Evolutionary conservation across 176 grass and related monocot genomes (phyloP).

Genomic region (Rhynchospora tenuis): DNA sequence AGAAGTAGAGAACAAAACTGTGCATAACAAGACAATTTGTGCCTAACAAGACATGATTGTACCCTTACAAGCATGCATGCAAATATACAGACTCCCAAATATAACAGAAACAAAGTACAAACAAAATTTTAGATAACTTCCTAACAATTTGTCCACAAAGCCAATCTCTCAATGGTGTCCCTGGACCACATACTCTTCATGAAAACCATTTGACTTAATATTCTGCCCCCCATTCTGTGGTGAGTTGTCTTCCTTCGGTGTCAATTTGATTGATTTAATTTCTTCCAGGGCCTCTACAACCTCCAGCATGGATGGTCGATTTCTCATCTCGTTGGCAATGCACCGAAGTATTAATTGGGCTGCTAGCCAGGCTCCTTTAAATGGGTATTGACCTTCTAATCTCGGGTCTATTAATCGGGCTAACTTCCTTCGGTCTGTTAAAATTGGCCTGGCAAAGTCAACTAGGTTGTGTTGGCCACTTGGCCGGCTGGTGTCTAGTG

Average conservation of each 20-base stretch:
- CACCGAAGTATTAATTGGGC: constrained; percentile 55
- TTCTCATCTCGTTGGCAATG: constrained; percentile 45
- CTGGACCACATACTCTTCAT: not conserved
- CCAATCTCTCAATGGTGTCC: not conserved
- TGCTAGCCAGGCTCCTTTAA: constrained; percentile 37
- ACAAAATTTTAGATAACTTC: not conserved
- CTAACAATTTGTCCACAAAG: not conserved
- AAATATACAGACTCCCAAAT: not conserved
- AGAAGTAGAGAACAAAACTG: not conserved
- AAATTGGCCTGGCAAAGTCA: constrained; percentile 54
- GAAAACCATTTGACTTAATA: not conserved
- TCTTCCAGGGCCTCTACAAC: constrained; percentile 41
- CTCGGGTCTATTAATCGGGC: constrained; percentile 52
- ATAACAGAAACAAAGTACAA: not conserved
- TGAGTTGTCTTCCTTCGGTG: constrained; percentile 21
- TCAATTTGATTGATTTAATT: constrained; percentile 28
- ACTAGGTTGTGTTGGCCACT: constrained; percentile 46
- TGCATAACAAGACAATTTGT: no score
- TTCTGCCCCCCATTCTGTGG: not conserved
- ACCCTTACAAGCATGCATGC: not conserved
- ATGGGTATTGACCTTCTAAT: constrained; percentile 54
- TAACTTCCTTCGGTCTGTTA: constrained; percentile 43
- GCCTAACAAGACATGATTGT: not conserved
- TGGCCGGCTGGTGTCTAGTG: constrained; percentile 55
- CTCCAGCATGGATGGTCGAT: constrained; percentile 64